phyloP scores from a whole-genome alignment of 768 basidiomycete species.

The Podaxis rugospora region DNA sequence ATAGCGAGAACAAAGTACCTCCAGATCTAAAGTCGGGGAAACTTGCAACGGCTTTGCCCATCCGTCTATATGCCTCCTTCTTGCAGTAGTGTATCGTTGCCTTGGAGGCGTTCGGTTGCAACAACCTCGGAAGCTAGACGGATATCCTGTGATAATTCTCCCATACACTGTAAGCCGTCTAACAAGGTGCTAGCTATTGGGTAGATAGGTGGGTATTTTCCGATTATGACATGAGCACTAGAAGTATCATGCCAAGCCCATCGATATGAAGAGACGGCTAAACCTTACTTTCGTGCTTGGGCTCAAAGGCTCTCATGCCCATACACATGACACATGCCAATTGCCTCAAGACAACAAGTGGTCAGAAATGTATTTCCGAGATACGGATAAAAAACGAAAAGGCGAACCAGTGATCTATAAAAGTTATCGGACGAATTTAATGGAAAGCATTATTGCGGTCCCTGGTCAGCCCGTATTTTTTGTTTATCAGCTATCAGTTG shows the following conservation, averaged over 20 bases:
- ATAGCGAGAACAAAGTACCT: background rate
- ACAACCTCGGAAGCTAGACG: background rate
- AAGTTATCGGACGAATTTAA: background rate
- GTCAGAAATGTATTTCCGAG: conserved; percentile 7
- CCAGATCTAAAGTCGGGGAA: background rate
- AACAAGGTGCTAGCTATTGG: background rate
- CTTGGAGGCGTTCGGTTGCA: background rate
- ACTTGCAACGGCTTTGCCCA: background rate
- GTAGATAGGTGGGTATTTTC: background rate
- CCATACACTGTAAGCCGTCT: background rate
- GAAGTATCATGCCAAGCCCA: background rate
- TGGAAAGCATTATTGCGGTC: background rate
- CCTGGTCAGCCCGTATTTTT: background rate
- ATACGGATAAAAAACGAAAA: background rate
- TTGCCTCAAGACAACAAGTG: background rate
- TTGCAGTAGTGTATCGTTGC: background rate
- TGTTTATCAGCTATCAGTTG: background rate
- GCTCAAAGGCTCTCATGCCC: background rate
- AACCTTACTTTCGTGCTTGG: background rate
- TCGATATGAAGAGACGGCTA: background rate
- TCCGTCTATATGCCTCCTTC: background rate
- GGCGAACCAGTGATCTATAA: background rate
- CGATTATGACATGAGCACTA: background rate
- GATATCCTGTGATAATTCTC: background rate
- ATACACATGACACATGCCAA: background rate